Conservation (phyloP, 768 basidiomycete species). For the Dacryopinax primogenitus region DNA sequence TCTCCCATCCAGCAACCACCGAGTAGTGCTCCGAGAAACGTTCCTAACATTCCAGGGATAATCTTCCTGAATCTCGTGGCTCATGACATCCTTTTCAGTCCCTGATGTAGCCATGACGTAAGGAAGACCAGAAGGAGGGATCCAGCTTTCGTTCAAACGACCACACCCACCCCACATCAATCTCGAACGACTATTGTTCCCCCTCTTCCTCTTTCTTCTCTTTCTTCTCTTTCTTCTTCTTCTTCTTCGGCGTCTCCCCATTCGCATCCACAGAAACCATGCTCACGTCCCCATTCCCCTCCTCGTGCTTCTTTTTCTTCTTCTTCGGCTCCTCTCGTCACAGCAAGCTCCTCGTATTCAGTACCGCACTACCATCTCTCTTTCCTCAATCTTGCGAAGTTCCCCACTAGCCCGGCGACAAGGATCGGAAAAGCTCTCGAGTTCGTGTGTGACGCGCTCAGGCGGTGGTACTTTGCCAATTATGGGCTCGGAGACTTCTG, state of each 20-base stretch:
- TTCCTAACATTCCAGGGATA: no score
- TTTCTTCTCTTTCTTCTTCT: slow-evolving; percentile 54
- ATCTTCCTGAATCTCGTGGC: no score
- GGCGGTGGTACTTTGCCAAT: not conserved
- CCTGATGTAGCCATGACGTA: no score
- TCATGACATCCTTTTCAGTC: no score
- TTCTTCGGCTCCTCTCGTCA: slow-evolving; percentile 34
- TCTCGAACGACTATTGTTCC: no score
- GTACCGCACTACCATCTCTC: slow-evolving; percentile 34
- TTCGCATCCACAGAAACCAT: not conserved
- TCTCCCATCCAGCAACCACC: no score
- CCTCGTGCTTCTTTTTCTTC: slow-evolving; percentile 32
- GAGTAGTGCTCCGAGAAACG: no score
- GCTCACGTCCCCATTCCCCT: slow-evolving; percentile 18
- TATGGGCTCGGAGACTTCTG: not conserved
- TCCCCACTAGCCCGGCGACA: not conserved
- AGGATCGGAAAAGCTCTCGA: not conserved
- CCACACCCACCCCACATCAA: no score
- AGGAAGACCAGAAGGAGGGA: no score
- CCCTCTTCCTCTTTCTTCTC: slow-evolving; percentile 32
- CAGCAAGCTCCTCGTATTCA: slow-evolving; percentile 30
- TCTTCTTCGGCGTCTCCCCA: slow-evolving; percentile 5
- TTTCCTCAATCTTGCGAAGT: not conserved
- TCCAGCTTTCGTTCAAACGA: no score
- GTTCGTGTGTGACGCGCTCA: not conserved